phyloP scores from a whole-genome alignment of 306 rosid genomes.

The Lupinus albus region DNA sequence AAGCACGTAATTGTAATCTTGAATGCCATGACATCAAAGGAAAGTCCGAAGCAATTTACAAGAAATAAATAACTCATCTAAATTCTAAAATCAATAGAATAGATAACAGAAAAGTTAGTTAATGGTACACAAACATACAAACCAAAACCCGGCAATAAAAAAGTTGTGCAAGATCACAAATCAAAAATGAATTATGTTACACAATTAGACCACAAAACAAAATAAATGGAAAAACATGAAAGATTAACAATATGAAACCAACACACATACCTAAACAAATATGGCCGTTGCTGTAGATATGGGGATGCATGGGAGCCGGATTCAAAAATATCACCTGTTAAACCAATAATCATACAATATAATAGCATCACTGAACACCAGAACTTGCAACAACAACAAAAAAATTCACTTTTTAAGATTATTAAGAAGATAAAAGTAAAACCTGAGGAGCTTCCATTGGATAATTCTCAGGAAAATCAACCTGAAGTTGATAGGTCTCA shows the following conservation, averaged over 20 bases:
- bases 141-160: conserved; percentile 29
- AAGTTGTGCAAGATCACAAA: not conserved
- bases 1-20: no score
- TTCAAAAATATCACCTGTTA: conserved; percentile 89
- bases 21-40: not conserved
- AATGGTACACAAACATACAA: conserved; percentile 12
- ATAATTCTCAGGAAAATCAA: conserved; percentile 97
- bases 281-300: conserved; percentile 98
- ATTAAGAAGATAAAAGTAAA: not conserved
- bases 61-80: conserved; percentile 9
- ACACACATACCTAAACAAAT: conserved; percentile 86
- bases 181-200: not conserved
- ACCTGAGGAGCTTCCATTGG: conserved; percentile 99
- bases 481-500: conserved; percentile 97
- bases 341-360: conserved; percentile 32
- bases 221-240: not conserved
- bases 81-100: not conserved
- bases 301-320: conserved; percentile 98
- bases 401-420: not conserved
- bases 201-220: conserved; percentile 1
- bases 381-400: not conserved
- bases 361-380: conserved; percentile 18
- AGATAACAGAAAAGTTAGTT: not conserved
- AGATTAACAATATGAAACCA: not conserved
- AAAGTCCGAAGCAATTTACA: conserved; percentile 32